A percentile compares a stretch with the other conserved stretches of the same genome.
These are phyloP conservation scores for Dioscorea cayenensis DNA, from an alignment of 116 monocot species.

Conservation along the genomic window DNA sequence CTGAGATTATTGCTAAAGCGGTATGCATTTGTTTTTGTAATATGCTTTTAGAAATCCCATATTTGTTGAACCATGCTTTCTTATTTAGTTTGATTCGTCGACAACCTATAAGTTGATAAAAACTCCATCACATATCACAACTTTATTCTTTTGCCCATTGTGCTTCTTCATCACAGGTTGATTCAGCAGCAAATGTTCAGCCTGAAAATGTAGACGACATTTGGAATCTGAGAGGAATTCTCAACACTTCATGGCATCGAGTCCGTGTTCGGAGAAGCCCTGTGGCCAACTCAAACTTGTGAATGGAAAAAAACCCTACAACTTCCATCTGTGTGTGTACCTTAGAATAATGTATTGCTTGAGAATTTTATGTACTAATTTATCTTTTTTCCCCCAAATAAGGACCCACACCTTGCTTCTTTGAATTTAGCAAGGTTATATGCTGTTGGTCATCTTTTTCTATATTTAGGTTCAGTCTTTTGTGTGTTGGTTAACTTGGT, in stretches of 20 bases:
- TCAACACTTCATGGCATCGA: constrained; percentile 81
- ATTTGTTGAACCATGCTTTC: no score
- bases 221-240: constrained; percentile 96
- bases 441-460: no score
- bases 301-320: background rate
- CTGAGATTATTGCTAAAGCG: constrained; percentile 81
- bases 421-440: no score
- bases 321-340: background rate
- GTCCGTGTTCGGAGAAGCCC: constrained; percentile 22
- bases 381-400: no score
- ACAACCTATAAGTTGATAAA: background rate
- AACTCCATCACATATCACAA: background rate
- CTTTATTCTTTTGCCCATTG: background rate
- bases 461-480: no score
- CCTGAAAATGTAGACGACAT: constrained; percentile 68
- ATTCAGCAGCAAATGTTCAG: constrained; percentile 82
- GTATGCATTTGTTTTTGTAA: constrained; percentile 26
- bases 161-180: constrained; percentile 34
- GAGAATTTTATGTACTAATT: no score
- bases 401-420: no score
- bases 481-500: no score
- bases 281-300: constrained; percentile 25
- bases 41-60: no score
- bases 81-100: background rate
- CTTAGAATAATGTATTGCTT: no score